Conservation (phyloP, 768 basidiomycete genomes). For the Gloeostereum incarnatum region DNA sequence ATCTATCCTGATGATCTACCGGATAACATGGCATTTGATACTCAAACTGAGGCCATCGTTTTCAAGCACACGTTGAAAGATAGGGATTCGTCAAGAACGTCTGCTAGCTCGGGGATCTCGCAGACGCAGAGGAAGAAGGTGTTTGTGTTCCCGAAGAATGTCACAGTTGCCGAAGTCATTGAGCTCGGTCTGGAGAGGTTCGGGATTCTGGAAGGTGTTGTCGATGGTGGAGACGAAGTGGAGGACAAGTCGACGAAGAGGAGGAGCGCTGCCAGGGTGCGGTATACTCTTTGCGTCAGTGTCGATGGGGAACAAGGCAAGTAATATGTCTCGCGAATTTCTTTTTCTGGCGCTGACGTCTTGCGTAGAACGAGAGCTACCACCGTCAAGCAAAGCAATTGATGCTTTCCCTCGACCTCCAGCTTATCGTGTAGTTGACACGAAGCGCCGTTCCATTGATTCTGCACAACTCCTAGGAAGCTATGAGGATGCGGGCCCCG, state of each 20-base stretch:
- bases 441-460: constrained; percentile 84
- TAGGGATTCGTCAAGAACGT: constrained; percentile 28
- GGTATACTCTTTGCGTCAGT: constrained; percentile 70
- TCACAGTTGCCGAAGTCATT: constrained; percentile 93
- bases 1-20: constrained; percentile 90
- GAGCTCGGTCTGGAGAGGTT: constrained; percentile 89
- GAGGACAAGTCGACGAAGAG: constrained; percentile 87
- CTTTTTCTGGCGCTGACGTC: constrained; percentile 4
- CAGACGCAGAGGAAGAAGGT: constrained; percentile 66
- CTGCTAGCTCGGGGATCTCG: constrained; percentile 43
- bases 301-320: constrained; percentile 53
- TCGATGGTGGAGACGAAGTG: constrained; percentile 91
- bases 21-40: constrained; percentile 92
- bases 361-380: constrained; percentile 61
- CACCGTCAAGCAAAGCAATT: constrained; percentile 74
- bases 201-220: constrained; percentile 94
- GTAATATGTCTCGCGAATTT: constrained; percentile 14
- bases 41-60: constrained; percentile 88
- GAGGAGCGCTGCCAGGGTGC: constrained; percentile 65
- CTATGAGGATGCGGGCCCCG: constrained; percentile 63
- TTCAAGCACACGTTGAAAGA: constrained; percentile 68
- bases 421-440: constrained; percentile 51
- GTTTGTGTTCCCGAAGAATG: constrained; percentile 89
- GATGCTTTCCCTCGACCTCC: constrained; percentile 80
- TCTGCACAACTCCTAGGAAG: constrained; percentile 62